A percentile compares a stretch with the other conserved stretches of the same genome.
Evolutionary conservation across 2,329 filamentous ascomycete genomes (phyloP).

Genomic region (Zymoseptoria passerinii): DNA sequence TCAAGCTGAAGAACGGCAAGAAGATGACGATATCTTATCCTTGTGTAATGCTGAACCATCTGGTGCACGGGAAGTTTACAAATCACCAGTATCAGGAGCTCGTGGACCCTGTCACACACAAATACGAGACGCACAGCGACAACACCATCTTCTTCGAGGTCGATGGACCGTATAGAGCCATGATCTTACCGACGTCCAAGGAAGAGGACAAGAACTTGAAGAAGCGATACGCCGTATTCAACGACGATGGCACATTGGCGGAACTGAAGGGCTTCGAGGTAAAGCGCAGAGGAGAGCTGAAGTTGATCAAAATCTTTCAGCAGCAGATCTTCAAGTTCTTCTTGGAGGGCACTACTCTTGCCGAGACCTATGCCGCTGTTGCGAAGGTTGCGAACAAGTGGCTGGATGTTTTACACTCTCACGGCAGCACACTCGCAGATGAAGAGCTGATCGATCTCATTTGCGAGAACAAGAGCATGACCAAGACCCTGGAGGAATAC

Average conservation of each 20-base stretch:
- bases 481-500: constrained; percentile 94
- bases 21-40: constrained; percentile 95
- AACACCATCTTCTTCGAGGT: constrained; percentile 99
- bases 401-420: constrained; percentile 88
- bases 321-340: constrained; percentile 99
- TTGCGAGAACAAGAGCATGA: constrained; percentile 98
- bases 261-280: constrained; percentile 97
- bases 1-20: constrained; percentile 92
- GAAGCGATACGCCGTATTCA: constrained; percentile 98
- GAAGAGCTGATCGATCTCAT: constrained; percentile 99
- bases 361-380: constrained; percentile 83
- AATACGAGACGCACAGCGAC: constrained; percentile 94
- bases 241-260: constrained; percentile 89
- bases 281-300: constrained; percentile 93
- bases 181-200: constrained; percentile 95
- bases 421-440: constrained; percentile 81
- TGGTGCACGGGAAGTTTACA: constrained; percentile 89
- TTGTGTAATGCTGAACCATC: constrained; percentile 97
- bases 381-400: constrained; percentile 93
- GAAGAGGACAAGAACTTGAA: constrained; percentile 99
- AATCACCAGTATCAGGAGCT: constrained; percentile 97
- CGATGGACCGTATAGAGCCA: constrained; percentile 92
- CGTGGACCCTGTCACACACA: constrained; percentile 67
- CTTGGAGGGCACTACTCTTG: constrained; percentile 76
- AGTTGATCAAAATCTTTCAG: constrained; percentile 99